Conservation (phyloP, 495 filamentous ascomycete species). For the Lasiosphaeria hispida region DNA sequence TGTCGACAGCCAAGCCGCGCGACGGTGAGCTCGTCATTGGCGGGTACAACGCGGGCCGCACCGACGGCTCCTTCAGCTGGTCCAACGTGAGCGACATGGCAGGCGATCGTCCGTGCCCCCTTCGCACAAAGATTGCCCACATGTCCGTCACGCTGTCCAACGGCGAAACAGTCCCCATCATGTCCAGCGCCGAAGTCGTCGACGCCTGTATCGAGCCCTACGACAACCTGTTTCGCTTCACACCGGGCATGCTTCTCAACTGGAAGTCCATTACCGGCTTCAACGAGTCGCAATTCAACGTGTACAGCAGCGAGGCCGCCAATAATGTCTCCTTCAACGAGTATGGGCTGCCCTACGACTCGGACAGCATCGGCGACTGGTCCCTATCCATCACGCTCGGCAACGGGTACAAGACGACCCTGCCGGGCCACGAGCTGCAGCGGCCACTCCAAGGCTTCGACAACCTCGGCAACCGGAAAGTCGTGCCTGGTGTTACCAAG, state of each 20-base stretch:
- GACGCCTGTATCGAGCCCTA: constrained; percentile 22
- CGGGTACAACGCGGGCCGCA: constrained; percentile 14
- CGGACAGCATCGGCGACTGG: constrained; percentile 5
- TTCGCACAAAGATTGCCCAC: constrained; percentile 16
- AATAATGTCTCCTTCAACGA: constrained; percentile 13
- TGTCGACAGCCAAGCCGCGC: constrained; percentile 11
- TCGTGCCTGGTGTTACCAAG: constrained; percentile 9
- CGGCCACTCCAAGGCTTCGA: constrained; percentile 9
- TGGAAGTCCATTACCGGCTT: constrained; percentile 17
- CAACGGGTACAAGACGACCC: constrained; percentile 12
- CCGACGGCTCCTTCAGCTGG: constrained; percentile 17
- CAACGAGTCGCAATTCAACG: constrained; percentile 7
- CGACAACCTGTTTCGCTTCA: constrained; percentile 23
- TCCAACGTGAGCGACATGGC: constrained; percentile 16
- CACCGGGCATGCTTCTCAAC: constrained; percentile 16
- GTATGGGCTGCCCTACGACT: constrained; percentile 9
- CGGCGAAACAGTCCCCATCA: background rate
- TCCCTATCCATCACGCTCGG: constrained; percentile 6
- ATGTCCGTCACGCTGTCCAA: constrained; percentile 13
- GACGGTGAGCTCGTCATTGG: constrained; percentile 18
- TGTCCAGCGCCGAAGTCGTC: constrained; percentile 10
- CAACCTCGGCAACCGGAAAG: background rate
- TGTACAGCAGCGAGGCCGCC: constrained; percentile 1
- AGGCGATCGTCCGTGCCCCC: constrained; percentile 20
- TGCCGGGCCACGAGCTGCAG: constrained; percentile 11